Evolutionary conservation across 139 green algal genomes (phyloP), one percentile per base, ranked within the genome.

Genomic region (Tetradesmus obliquus): DNA sequence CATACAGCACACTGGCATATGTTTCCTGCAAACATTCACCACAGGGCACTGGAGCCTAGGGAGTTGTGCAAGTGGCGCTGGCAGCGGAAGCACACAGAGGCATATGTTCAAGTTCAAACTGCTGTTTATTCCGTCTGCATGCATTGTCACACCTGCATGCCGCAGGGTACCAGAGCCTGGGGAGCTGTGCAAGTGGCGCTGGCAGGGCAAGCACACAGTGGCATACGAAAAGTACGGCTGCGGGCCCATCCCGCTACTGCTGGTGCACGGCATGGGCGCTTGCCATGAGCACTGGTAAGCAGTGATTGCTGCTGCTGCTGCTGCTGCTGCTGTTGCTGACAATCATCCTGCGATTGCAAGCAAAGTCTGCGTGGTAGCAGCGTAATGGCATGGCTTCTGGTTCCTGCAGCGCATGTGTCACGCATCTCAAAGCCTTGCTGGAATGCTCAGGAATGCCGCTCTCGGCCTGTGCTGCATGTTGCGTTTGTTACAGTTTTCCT

Each of bases 201-300:
- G 88, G 88, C 24, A 71, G 13, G 88, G 76, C 45, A 45, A 79
- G 3, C 88, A 84, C 76, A 79, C 9, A 17, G 32, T 90, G 22
- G 54, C 55, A 2, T 91, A 91, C 51, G 55, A 81, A 24, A 69
- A 51, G 6, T 45, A 79, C 45, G 88, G 88, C 24, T n/a, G 32
- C 17, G 88, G 88, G 2, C 10, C 32, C 15, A 87, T 91, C 3
- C 88, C 88, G 0, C 24, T 87, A n/a, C 62, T 91, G 55, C 76
- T 91, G 7, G 45, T 91, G 5, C 88, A 91, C 53, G 88, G 79
- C 55, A 87, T 91, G 76, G 88, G 88, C 4, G 88, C 88, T 6
- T 82, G 88, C 76, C 79, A 79, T 20, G 88, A 91, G 22, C 87
- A 91, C 55, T 91, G 87, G 87, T 71, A 3, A 71, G 60, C 2